Evolutionary conservation across 305 asterid species (phyloP).

Genomic region (Fraxinus xanthoxyloides): DNA sequence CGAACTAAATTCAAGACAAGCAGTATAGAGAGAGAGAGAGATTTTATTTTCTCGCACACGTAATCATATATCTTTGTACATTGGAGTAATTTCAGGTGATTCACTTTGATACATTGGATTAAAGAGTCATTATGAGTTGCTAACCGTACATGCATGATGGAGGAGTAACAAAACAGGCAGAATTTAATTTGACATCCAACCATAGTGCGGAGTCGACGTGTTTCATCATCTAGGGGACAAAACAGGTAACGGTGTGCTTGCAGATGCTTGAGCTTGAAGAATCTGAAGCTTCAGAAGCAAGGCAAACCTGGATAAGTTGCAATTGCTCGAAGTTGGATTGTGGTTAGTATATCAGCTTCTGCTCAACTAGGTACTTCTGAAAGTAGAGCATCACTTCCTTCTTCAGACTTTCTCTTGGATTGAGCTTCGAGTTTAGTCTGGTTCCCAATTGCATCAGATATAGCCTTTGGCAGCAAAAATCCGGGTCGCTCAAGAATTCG

Average conservation of each 20-base stretch:
- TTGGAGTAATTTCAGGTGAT: background rate
- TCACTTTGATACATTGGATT: background rate
- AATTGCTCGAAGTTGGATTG: background rate
- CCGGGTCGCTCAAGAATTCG: slow-evolving; percentile 76
- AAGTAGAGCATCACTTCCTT: slow-evolving; percentile 23
- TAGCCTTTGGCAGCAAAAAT: slow-evolving; percentile 84
- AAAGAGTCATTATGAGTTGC: background rate
- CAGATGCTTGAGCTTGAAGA: slow-evolving; percentile 1
- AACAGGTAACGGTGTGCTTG: background rate
- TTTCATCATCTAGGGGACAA: background rate
- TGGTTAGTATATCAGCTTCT: background rate
- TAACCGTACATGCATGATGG: background rate
- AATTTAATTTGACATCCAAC: background rate
- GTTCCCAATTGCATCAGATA: slow-evolving; percentile 74
- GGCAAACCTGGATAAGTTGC: background rate
- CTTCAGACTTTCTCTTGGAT: slow-evolving; percentile 40
- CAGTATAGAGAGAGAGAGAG: background rate
- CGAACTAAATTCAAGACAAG: background rate
- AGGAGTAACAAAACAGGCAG: background rate
- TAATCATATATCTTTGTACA: background rate
- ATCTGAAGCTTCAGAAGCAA: background rate
- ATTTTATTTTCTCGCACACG: background rate
- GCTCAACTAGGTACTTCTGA: slow-evolving; percentile 26
- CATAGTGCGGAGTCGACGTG: background rate
- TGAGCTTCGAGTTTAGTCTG: slow-evolving; percentile 63